These are phyloP conservation scores for Tolypocladium tundrense DNA, from an alignment of 2,329 filamentous ascomycete species.

Conservation along the genomic window DNA sequence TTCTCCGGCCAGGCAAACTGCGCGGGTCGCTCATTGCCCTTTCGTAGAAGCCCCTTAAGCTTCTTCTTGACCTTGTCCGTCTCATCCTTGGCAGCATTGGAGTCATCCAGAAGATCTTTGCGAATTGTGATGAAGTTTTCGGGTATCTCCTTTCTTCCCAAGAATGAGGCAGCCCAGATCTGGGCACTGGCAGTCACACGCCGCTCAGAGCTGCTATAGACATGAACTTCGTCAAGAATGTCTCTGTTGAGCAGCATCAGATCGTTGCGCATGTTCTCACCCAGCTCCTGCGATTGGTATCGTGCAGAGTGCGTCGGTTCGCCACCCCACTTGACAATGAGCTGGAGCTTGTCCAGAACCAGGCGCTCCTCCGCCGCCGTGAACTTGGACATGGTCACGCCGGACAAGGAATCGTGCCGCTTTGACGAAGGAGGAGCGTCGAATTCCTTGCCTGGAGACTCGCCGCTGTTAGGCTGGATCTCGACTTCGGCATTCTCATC, in stretches of 20 bases:
- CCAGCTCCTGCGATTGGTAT: conserved; percentile 91
- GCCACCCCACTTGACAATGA: conserved; percentile 98
- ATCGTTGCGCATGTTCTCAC: conserved; percentile 92
- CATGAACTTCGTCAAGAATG: conserved; percentile 81
- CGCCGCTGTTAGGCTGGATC: conserved; percentile 10
- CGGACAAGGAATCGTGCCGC: conserved; percentile 76
- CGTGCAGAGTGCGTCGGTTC: conserved; percentile 95
- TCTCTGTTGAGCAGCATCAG: conserved; percentile 86
- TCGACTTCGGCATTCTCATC: conserved; percentile 18
- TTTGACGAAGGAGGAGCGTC: conserved; percentile 32
- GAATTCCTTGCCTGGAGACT: conserved; percentile 12
- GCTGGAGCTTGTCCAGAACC: conserved; percentile 87
- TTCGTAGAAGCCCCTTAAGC: conserved; percentile 81
- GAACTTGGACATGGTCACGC: conserved; percentile 85
- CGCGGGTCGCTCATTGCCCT: conserved; percentile 85
- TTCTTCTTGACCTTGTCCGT: conserved; percentile 99
- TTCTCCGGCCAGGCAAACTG: conserved; percentile 98
- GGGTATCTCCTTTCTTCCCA: conserved; percentile 75
- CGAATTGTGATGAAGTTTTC: conserved; percentile 82
- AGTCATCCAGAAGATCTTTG: conserved; percentile 93
- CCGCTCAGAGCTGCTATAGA: conserved; percentile 92
- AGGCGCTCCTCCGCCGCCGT: conserved; percentile 89
- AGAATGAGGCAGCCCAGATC: conserved; percentile 85
- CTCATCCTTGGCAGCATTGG: conserved; percentile 95
- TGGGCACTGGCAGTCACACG: conserved; percentile 93